A percentile compares a stretch with the other conserved stretches of the same genome.
These are phyloP conservation scores for Agapanthus africanus DNA, from an alignment of 106 monocot species.

Conservation along the genomic window DNA sequence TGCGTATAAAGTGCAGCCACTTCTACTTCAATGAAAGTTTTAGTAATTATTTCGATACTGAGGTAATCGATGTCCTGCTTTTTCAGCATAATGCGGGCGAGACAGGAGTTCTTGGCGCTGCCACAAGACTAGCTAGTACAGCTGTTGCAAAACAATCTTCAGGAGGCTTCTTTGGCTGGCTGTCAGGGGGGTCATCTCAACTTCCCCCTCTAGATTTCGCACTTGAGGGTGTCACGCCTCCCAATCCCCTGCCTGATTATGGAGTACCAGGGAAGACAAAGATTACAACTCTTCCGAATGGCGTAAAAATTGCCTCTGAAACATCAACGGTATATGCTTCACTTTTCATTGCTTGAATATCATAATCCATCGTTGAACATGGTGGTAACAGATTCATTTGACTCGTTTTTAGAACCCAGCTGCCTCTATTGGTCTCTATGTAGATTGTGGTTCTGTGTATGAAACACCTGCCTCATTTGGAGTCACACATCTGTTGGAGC, in stretches of 20 bases:
- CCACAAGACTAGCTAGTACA: slow-evolving; percentile 59
- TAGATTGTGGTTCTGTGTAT: slow-evolving; percentile 84
- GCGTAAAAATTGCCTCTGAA: slow-evolving; percentile 83
- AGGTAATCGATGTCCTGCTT: background rate
- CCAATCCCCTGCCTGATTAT: slow-evolving; percentile 64
- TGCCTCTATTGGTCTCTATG: slow-evolving; percentile 72
- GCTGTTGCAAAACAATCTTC: slow-evolving; percentile 59
- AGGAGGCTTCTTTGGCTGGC: slow-evolving; percentile 75
- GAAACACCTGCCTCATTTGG: slow-evolving; percentile 67
- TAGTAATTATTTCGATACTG: too few species aligned
- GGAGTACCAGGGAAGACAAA: slow-evolving; percentile 67
- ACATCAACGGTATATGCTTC: slow-evolving; percentile 66
- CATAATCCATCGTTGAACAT: too few species aligned
- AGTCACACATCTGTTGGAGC: slow-evolving; percentile 63
- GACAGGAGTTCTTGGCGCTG: slow-evolving; percentile 10
- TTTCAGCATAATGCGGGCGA: slow-evolving; percentile 28
- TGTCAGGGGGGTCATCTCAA: slow-evolving; percentile 40
- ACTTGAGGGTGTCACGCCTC: slow-evolving; percentile 48
- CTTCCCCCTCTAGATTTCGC: slow-evolving; percentile 60
- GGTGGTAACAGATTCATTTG: slow-evolving; percentile 2
- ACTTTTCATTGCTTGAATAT: too few species aligned
- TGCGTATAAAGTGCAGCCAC: background rate
- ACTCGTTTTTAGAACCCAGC: slow-evolving; percentile 49
- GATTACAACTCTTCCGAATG: slow-evolving; percentile 75
- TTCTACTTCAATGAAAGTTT: too few species aligned